phyloP scores from a whole-genome alignment of 208 protist species.

The Wallacemonas collosoma region DNA sequence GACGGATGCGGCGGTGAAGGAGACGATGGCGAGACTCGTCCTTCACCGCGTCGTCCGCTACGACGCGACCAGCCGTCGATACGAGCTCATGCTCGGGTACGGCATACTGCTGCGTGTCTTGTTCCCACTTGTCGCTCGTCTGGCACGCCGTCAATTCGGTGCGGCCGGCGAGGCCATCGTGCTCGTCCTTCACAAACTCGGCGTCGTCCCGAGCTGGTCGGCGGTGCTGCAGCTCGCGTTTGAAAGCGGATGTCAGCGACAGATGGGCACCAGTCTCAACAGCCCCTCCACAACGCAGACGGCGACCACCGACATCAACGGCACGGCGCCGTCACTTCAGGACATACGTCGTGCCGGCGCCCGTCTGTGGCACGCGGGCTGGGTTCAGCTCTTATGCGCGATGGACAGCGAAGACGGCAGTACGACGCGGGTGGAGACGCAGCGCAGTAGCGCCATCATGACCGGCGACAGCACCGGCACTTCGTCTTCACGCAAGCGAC shows the following conservation, averaged over 20 bases:
- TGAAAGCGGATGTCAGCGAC: too few species aligned
- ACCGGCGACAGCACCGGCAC: neutral
- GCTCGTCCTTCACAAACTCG: conserved; percentile 59
- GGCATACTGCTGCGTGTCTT: conserved; percentile 64
- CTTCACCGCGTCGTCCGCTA: conserved; percentile 66
- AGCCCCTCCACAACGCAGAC: too few species aligned
- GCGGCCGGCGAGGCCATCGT: conserved; percentile 55
- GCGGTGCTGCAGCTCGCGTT: conserved; percentile 44
- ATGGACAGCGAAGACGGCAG: neutral
- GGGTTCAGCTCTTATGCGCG: conserved; percentile 43
- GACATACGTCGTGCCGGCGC: conserved; percentile 20
- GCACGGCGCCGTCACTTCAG: too few species aligned
- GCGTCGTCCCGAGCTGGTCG: conserved; percentile 39
- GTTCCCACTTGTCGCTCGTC: conserved; percentile 55
- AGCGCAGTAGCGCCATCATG: neutral
- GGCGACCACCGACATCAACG: too few species aligned
- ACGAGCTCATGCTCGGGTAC: conserved; percentile 53
- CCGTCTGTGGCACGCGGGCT: conserved; percentile 49
- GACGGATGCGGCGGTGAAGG: conserved; percentile 66
- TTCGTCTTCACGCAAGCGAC: neutral
- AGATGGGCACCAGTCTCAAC: too few species aligned
- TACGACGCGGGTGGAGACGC: neutral
- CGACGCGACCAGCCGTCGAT: conserved; percentile 36
- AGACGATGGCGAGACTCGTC: conserved; percentile 70
- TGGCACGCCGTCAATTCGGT: conserved; percentile 56